phyloP scores from a whole-genome alignment of 148 eudicot species.

The Rhododendron henanense region DNA sequence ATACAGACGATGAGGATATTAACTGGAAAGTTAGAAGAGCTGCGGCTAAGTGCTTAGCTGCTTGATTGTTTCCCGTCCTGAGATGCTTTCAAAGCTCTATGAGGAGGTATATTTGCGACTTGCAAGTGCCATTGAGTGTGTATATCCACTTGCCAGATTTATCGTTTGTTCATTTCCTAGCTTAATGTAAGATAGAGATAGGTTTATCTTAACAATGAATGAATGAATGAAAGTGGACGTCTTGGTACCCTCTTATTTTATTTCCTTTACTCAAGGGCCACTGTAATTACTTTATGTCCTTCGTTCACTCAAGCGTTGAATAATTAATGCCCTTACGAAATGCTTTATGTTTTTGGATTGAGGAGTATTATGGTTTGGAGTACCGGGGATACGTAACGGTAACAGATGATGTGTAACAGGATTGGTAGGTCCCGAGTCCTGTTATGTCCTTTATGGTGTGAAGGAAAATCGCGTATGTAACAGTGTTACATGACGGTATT shows the following conservation, averaged over 20 bases:
- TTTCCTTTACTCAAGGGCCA: not conserved
- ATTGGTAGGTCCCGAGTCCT: not conserved
- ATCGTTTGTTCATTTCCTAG: too few relatives aligned
- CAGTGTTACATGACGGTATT: not conserved
- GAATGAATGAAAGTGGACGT: too few relatives aligned
- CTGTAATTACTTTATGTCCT: not conserved
- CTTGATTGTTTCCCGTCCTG: slow-evolving; percentile 96
- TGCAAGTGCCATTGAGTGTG: not conserved
- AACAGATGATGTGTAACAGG: not conserved
- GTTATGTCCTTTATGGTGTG: not conserved
- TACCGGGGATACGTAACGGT: too few relatives aligned
- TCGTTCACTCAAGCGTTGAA: not conserved
- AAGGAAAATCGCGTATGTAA: too few relatives aligned
- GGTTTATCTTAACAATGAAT: too few relatives aligned
- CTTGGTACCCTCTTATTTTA: not conserved
- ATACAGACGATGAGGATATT: slow-evolving; percentile 95
- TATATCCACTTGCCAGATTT: too few relatives aligned
- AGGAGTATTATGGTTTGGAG: too few relatives aligned
- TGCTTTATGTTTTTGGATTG: not conserved
- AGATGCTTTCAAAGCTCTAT: slow-evolving; percentile 79
- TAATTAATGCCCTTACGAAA: not conserved
- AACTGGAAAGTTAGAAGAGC: slow-evolving; percentile 99
- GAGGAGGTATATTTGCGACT: slow-evolving; percentile 50
- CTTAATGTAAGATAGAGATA: too few relatives aligned
- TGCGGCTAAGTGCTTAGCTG: slow-evolving; percentile 94